Evolutionary conservation across 768 basidiomycete species (phyloP), one percentile per base, ranked within the genome.

Genomic region (Megacollybia marginata): DNA sequence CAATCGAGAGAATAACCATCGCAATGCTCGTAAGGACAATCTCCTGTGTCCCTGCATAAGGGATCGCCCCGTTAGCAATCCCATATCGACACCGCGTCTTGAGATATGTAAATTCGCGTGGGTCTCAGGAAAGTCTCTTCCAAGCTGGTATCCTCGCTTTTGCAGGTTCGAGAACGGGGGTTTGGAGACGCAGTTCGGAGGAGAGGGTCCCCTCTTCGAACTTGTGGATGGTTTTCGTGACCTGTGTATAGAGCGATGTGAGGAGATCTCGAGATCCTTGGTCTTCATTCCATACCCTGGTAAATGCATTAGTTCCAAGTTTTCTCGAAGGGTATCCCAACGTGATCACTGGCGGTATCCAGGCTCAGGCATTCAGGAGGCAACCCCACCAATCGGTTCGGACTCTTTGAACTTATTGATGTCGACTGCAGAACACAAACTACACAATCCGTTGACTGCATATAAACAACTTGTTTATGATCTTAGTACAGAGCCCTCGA

Each of bases 211-310:
- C 57, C 56, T 20, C 6, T 2, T 16, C 49, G 50, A 20, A 47
- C 23, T n/a, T 11, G 10, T 15, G 48, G 48, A 15, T 56, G 56
- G 38, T 51, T 48, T 31, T 59, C 58, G 46, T 61, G 57, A 4
- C 55, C 52, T 6, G 58, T 59, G 54, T 58, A 44, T 59, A 61
- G 18, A 61, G 45, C 40, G 57, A 57, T 20, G 51, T 46, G 40
- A 61, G 42, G 28, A 60, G 54, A 44, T 57, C 56, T 40, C 36
- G 34, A 16, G 53, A 52, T 15, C 50, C 58, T 42, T 18, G 50
- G 34, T 54, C n/a, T n/a, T n/a, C n/a, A n/a, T n/a, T n/a, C n/a
- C n/a, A n/a, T n/a, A n/a, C n/a, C n/a, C n/a, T n/a, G n/a, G n/a
- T n/a, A n/a, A n/a, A n/a, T n/a, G n/a, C n/a, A n/a, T n/a, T n/a